A percentile compares a stretch with the other conserved stretches of the same genome.
Conservation (phyloP, 495 filamentous ascomycete genomes). For the Parathielavia hyrcaniae region DNA sequence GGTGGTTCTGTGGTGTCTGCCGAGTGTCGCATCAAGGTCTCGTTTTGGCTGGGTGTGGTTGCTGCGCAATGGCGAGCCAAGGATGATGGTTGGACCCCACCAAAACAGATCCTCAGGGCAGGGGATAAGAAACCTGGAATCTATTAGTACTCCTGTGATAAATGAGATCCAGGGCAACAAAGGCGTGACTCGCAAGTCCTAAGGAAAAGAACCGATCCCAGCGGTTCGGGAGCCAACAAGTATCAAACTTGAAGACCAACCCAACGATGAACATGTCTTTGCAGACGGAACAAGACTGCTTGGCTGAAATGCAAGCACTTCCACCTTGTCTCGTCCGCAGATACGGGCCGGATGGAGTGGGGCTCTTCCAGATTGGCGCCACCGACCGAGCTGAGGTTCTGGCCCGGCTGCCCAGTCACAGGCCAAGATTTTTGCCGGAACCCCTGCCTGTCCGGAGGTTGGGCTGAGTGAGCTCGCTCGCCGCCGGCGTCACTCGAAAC, state of each 20-base stretch:
- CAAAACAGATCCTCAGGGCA: constrained; percentile 8
- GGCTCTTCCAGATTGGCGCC: too few species aligned
- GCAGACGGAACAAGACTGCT: not conserved
- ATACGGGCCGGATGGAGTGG: not conserved
- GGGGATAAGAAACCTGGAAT: too few species aligned
- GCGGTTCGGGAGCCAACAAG: not conserved
- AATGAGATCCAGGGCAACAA: not conserved
- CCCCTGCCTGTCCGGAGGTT: constrained; percentile 1
- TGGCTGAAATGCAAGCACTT: not conserved
- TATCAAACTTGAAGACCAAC: not conserved
- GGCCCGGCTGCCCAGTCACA: constrained; percentile 28
- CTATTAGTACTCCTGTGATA: too few species aligned
- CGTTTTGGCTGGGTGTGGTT: constrained; percentile 7
- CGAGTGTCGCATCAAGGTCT: too few species aligned
- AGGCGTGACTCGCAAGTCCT: not conserved
- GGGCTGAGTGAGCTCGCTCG: not conserved
- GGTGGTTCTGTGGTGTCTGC: too few species aligned
- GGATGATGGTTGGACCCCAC: not conserved
- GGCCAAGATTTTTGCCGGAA: constrained; percentile 1
- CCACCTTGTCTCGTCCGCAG: not conserved
- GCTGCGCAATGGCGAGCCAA: constrained; percentile 14
- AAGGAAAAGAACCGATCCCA: not conserved
- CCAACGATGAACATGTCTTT: not conserved
- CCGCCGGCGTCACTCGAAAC: constrained; percentile 11
- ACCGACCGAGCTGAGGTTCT: constrained; percentile 10